Base-by-base conservation (phyloP, 441 rosid genomes). In the Theobroma grandiflorum region DNA sequence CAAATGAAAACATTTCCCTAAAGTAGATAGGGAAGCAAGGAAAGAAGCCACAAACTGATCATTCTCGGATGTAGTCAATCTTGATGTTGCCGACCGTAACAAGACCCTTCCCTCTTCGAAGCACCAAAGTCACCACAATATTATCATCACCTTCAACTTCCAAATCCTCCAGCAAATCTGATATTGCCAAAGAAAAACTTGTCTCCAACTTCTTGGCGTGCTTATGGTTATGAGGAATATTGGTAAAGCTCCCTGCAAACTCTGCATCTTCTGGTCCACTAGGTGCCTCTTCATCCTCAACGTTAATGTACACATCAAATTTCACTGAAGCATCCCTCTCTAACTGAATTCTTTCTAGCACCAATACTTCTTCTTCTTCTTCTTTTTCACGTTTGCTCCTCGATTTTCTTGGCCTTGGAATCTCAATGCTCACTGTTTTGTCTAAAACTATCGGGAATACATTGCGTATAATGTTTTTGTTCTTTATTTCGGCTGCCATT, bases 211-310 rank as follows among this genome's bases (percentile, higher is more conserved):
- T 87, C 86, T 78, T 87, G 59, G 76, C 79, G 37, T 84, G 83
- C 72, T 84, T 86, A 33, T 87, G 88, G 73, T 38, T 82, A 40
- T 86, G 94, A 1, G 93, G 93, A 50, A 91, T 84, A 57, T 81
- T 88, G 81, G 81, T 86, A 45, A 88, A 91, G 72, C 92, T 88
- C 33, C 94, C 94, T 0, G 94, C 94, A 61, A 85, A 91, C 86
- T 88, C 91, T 1, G 87, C 78, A 15, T 88, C 77, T 7, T 47
- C 81, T 0, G 91, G 89, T 2, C 81, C 68, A 20, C 71, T 76
- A 3, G 69, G 38, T 14, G 59, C n/a, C 9, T 40, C 2, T 10
- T 78, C 91, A 43, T 86, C 66, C 74, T 85, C 91, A 33, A 85
- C 90, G 37, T 89, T 89, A 18, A 91, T 74, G 62, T 80, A 87